Conservation (phyloP, 768 basidiomycete species). For the Leucocoprinus birnbaumii region DNA sequence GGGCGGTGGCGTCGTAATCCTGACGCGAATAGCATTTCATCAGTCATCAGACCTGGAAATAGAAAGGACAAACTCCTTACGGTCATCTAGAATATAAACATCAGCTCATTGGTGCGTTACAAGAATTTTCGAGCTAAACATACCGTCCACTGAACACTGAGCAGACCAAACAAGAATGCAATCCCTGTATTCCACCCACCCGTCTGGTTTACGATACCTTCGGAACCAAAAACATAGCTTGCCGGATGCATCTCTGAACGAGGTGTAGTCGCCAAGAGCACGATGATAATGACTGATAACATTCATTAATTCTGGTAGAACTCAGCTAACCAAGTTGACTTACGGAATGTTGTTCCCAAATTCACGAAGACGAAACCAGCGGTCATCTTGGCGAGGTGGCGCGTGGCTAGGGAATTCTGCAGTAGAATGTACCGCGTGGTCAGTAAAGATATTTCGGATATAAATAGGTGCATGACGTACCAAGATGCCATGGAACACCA, state of each 20-base stretch:
- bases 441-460: background rate
- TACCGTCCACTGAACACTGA: slow-evolving; percentile 88
- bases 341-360: slow-evolving; percentile 71
- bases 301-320: slow-evolving; percentile 1
- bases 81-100: slow-evolving; percentile 14
- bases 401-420: slow-evolving; percentile 73
- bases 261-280: slow-evolving; percentile 71
- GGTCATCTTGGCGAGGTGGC: slow-evolving; percentile 71
- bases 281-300: slow-evolving; percentile 73
- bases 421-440: background rate
- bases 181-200: slow-evolving; percentile 79
- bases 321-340: slow-evolving; percentile 18
- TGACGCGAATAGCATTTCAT: slow-evolving; percentile 17
- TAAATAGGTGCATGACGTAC: slow-evolving; percentile 28
- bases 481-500: slow-evolving; percentile 75
- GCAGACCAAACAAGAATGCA: slow-evolving; percentile 80
- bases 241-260: slow-evolving; percentile 80
- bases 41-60: background rate
- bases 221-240: slow-evolving; percentile 74
- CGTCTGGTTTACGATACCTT: slow-evolving; percentile 73
- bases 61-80: background rate
- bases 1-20: slow-evolving; percentile 82
- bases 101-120: background rate
- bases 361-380: slow-evolving; percentile 85
- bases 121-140: slow-evolving; percentile 19